Base-by-base conservation (phyloP, 1,284 basidiomycete genomes). In the Fomitopsis schrenkii region DNA sequence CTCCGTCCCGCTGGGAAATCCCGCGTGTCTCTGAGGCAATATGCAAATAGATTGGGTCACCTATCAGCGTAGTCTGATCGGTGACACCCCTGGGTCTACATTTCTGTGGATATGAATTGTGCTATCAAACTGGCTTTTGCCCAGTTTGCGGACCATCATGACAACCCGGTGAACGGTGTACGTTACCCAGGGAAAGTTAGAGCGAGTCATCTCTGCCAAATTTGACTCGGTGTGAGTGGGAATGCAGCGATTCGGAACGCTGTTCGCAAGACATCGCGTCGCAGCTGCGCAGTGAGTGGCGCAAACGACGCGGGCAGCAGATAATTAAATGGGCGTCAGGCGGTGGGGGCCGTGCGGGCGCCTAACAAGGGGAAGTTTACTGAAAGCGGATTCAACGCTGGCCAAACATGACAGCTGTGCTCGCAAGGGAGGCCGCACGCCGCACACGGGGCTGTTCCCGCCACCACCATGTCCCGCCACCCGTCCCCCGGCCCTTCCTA, bases 401-500 rank as follows among this genome's bases (percentile, higher is more conserved):
- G 59, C 63, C 61, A 61, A 69, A 68, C 61, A 67, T 70, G 67
- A 68, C 66, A 66, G 66, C 67, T 62, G 58, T 63, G 61, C 62
- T 62, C 58, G 64, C 62, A 63, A 64, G 61, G 63, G 55, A 59
- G 61, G 57, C 55, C 52, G 61, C 54, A 59, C 64, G 63, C 59
- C 64, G 60, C 63, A 50, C 60, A 57, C 57, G 35, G 58, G 60
- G 50, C 63, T 66, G 62, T 58, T 36, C 53, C 58, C 62, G 57
- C 63, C 57, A 56, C 68, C 69, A 68, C 65, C 71, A 76, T 76
- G 75, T 73, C 74, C 58, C 73, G 72, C 59, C 75, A 75, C 28
- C 73, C 70, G n/a, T 72, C 75, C 44, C 75, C 75, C 57, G 67
- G 63, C 57, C 73, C 70, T 56, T 69, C 65, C 56, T 63, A 45